Conservation (phyloP, 2,329 filamentous ascomycete genomes). For the Claviceps capensis region DNA sequence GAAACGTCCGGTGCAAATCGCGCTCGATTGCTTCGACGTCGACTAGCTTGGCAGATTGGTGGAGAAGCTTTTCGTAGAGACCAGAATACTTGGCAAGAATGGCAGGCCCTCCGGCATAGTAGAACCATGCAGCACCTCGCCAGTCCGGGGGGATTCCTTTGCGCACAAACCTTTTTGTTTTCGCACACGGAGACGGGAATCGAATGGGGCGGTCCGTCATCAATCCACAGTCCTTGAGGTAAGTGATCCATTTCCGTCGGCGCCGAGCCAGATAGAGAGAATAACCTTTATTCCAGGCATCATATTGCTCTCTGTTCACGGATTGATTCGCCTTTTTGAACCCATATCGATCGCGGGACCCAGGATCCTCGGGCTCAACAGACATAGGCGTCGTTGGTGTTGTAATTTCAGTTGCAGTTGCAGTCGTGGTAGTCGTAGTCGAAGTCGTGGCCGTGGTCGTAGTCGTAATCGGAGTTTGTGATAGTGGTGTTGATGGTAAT, state of each 20-base stretch:
- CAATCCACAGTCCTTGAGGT: slow-evolving; percentile 65
- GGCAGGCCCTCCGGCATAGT: slow-evolving; percentile 77
- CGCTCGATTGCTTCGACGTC: slow-evolving; percentile 87
- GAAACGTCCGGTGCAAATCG: slow-evolving; percentile 86
- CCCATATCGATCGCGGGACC: slow-evolving; percentile 66
- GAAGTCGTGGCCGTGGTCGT: background rate
- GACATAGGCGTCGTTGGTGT: background rate
- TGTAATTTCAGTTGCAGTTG: background rate
- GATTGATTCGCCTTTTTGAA: slow-evolving; percentile 83
- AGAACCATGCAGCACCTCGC: slow-evolving; percentile 95
- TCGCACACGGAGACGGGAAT: slow-evolving; percentile 69
- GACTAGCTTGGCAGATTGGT: slow-evolving; percentile 49
- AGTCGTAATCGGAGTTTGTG: background rate
- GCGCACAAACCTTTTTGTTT: slow-evolving; percentile 78
- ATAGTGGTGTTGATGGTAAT: slow-evolving; percentile 6
- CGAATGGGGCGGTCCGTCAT: slow-evolving; percentile 56
- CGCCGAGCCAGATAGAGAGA: slow-evolving; percentile 60
- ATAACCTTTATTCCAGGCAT: slow-evolving; percentile 67
- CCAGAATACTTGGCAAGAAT: slow-evolving; percentile 64
- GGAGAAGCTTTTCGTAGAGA: slow-evolving; percentile 59
- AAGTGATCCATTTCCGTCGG: slow-evolving; percentile 65
- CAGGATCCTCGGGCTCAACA: slow-evolving; percentile 31
- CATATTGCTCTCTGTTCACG: slow-evolving; percentile 62
- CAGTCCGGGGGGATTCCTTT: slow-evolving; percentile 92
- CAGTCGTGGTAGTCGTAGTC: background rate